Conservation (phyloP, 1,284 basidiomycete species). For the Irpex sp. region DNA sequence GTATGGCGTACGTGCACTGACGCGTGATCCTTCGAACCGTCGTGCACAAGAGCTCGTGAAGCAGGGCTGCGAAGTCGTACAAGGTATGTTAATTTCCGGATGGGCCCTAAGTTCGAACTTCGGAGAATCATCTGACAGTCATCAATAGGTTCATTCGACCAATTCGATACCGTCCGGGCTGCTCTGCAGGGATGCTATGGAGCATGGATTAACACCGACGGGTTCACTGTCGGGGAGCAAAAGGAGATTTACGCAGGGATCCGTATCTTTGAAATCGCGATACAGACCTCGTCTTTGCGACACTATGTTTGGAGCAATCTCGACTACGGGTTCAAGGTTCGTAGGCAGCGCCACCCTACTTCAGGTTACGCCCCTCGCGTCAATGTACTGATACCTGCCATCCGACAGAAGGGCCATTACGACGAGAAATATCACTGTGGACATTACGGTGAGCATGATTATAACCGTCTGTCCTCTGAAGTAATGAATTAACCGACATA, state of each 20-base stretch:
- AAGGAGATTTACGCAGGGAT: slow-evolving; percentile 38
- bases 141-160: slow-evolving; percentile 22
- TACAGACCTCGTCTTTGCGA: slow-evolving; percentile 30
- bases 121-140: too few relatives aligned
- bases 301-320: slow-evolving; percentile 46
- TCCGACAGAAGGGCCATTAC: slow-evolving; percentile 20
- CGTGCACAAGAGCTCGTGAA: slow-evolving; percentile 32
- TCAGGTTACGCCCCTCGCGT: too few relatives aligned
- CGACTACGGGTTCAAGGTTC: slow-evolving; percentile 40
- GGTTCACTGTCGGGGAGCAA: slow-evolving; percentile 40
- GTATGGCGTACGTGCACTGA: slow-evolving; percentile 42
- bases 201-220: slow-evolving; percentile 42
- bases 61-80: slow-evolving; percentile 37
- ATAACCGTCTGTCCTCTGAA: not conserved
- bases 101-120: too few relatives aligned
- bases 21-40: slow-evolving; percentile 33
- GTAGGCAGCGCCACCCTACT: too few relatives aligned
- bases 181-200: slow-evolving; percentile 41
- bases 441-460: slow-evolving; percentile 22
- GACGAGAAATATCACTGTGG: slow-evolving; percentile 26
- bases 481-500: not conserved
- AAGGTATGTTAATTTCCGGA: slow-evolving; percentile 34
- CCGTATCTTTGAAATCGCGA: slow-evolving; percentile 43
- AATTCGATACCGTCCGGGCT: slow-evolving; percentile 25
- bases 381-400: not conserved